These are phyloP conservation scores for Backusella tuberculispora DNA, from an alignment of 192 early-diverging fungal species.

Conservation along the genomic window DNA sequence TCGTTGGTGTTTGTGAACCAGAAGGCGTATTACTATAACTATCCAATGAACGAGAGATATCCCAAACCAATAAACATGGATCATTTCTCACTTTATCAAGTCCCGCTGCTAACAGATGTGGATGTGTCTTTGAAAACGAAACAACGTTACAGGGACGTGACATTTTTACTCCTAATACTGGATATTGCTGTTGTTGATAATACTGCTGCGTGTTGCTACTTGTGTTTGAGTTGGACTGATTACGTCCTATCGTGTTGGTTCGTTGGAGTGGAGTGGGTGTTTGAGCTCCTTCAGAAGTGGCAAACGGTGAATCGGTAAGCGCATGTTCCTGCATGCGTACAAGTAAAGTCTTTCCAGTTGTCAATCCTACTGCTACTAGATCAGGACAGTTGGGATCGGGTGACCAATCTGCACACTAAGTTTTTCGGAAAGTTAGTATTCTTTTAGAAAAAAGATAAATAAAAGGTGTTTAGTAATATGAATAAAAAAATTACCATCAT, in stretches of 20 bases:
- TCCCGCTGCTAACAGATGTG: slow-evolving; percentile 65
- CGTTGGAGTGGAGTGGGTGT: slow-evolving; percentile 15
- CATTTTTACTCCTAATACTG: slow-evolving; percentile 50
- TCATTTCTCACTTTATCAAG: slow-evolving; percentile 79
- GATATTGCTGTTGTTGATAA: slow-evolving; percentile 38
- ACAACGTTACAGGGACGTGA: slow-evolving; percentile 74
- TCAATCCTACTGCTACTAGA: slow-evolving; percentile 62
- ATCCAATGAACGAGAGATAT: slow-evolving; percentile 59
- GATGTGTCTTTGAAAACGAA: slow-evolving; percentile 65
- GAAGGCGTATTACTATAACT: slow-evolving; percentile 34
- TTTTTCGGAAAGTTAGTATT: background rate
- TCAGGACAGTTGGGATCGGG: slow-evolving; percentile 60
- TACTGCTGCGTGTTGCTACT: background rate
- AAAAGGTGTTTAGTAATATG: background rate
- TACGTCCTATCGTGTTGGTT: slow-evolving; percentile 14
- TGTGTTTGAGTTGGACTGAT: background rate
- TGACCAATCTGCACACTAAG: slow-evolving; percentile 70
- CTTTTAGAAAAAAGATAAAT: background rate
- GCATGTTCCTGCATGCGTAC: slow-evolving; percentile 50
- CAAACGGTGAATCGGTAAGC: slow-evolving; percentile 25
- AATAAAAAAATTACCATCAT: slow-evolving; percentile 35
- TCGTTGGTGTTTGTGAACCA: slow-evolving; percentile 25
- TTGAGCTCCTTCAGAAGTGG: slow-evolving; percentile 3
- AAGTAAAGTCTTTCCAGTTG: slow-evolving; percentile 59
- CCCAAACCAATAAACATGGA: slow-evolving; percentile 74